phyloP scores from a whole-genome alignment of 345 rosid species.

The Pugionium cornutum region DNA sequence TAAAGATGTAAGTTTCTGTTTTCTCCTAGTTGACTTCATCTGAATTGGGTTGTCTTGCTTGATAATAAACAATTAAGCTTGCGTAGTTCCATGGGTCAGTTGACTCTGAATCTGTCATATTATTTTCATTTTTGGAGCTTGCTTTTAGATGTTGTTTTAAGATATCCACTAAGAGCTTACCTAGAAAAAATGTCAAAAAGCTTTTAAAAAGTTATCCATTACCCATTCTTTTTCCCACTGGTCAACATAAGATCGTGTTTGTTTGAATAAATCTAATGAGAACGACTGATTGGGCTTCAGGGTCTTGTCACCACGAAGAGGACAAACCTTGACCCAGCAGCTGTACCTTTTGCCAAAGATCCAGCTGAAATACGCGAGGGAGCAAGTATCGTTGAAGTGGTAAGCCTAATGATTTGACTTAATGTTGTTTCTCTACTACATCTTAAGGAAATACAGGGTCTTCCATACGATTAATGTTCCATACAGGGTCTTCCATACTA shows the following conservation, averaged over 20 bases:
- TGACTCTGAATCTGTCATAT: conserved; percentile 36
- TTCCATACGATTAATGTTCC: too few species aligned
- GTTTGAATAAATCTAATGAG: conserved; percentile 25
- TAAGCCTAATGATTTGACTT: conserved; percentile 41
- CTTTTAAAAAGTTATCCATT: background rate
- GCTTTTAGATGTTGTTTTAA: conserved; percentile 19
- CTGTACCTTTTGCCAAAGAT: conserved; percentile 78
- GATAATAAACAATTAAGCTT: conserved; percentile 3
- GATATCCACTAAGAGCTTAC: conserved; percentile 15
- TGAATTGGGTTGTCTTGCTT: conserved; percentile 20
- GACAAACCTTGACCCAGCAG: conserved; percentile 82
- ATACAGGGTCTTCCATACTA: too few species aligned
- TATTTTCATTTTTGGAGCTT: conserved; percentile 3
- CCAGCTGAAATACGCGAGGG: conserved; percentile 75
- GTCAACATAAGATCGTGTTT: conserved; percentile 22
- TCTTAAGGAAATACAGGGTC: too few species aligned
- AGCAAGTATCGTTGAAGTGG: conserved; percentile 85
- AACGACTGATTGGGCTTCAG: conserved; percentile 47
- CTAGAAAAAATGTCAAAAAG: conserved; percentile 22
- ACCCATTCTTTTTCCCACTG: background rate
- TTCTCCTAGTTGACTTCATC: conserved; percentile 20
- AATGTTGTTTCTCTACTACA: background rate
- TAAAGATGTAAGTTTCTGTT: conserved; percentile 70
- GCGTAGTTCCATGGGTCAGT: conserved; percentile 16
- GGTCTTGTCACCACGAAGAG: conserved; percentile 94